Percentiles rank a stretch among this genome's conserved stretches.
Evolutionary conservation across 164 flowering plant species (phyloP).

Genomic region (Magnolia sinica): DNA sequence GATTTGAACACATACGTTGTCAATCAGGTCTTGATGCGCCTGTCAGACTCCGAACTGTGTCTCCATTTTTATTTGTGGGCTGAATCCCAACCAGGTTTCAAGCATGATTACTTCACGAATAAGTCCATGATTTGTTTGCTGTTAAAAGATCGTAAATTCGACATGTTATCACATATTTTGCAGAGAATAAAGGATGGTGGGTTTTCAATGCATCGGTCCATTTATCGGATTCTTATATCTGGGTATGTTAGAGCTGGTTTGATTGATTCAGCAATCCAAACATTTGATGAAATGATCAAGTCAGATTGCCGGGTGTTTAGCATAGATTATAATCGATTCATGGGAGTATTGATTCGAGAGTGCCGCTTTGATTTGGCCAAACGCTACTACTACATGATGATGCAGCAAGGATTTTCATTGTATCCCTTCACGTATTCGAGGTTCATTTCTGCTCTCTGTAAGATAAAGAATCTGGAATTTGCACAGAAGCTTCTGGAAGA

Average conservation of each 20-base stretch:
- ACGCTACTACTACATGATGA: slow-evolving; percentile 56
- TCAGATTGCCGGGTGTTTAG: slow-evolving; percentile 78
- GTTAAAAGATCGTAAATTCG: slow-evolving; percentile 21
- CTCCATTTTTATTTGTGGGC: slow-evolving; percentile 30
- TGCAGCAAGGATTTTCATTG: slow-evolving; percentile 63
- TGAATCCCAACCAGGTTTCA: slow-evolving; percentile 22
- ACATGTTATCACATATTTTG: slow-evolving; percentile 16
- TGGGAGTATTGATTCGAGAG: slow-evolving; percentile 68
- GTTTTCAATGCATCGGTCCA: slow-evolving; percentile 41
- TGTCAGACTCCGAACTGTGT: slow-evolving; percentile 23
- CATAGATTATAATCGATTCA: slow-evolving; percentile 77
- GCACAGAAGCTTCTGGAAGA: slow-evolving; percentile 52
- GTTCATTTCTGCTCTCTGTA: slow-evolving; percentile 69
- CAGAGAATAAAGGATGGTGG: slow-evolving; percentile 20
- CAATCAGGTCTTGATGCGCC: slow-evolving; percentile 21
- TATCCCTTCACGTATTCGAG: slow-evolving; percentile 79
- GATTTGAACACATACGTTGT: slow-evolving; percentile 26
- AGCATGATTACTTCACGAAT: slow-evolving; percentile 24
- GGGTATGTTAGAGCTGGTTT: slow-evolving; percentile 64
- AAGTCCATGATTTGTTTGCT: slow-evolving; percentile 23
- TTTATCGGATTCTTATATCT: slow-evolving; percentile 65
- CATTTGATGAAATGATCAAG: slow-evolving; percentile 78
- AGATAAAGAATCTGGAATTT: slow-evolving; percentile 47
- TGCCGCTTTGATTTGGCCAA: slow-evolving; percentile 68
- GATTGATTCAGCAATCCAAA: slow-evolving; percentile 57